These are phyloP conservation scores for Citrus reticulata DNA, from an alignment of 345 rosid genomes.

Conservation along the genomic window DNA sequence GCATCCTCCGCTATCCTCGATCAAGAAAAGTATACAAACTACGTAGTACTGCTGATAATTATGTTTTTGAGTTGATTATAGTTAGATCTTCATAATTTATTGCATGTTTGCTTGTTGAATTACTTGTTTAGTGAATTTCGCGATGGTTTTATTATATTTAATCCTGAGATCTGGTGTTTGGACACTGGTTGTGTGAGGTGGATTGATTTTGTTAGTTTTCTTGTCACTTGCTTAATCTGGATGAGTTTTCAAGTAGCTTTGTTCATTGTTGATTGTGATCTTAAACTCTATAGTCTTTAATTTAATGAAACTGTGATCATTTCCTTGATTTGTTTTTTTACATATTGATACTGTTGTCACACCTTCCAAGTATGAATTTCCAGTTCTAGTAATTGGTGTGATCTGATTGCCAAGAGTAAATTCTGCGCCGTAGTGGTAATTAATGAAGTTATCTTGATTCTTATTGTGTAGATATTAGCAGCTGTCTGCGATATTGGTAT, in stretches of 20 bases:
- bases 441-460: not conserved
- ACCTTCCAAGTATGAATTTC: not conserved
- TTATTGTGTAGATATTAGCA: not conserved
- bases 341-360: not conserved
- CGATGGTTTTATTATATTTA: not conserved
- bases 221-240: not conserved
- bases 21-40: slow-evolving; percentile 65
- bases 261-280: not conserved
- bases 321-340: not conserved
- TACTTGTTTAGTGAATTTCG: not conserved
- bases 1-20: slow-evolving; percentile 62
- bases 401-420: not conserved
- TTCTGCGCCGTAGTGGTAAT: too few relatives aligned
- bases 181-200: not conserved
- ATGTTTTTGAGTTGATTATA: not conserved
- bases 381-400: not conserved
- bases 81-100: not conserved
- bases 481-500: not conserved
- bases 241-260: too few relatives aligned
- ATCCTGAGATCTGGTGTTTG: slow-evolving; percentile 3
- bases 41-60: too few relatives aligned
- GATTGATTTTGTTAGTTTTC: not conserved
- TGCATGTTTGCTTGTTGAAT: not conserved
- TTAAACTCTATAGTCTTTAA: not conserved
- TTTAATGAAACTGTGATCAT: not conserved